Evolutionary conservation across 768 basidiomycete species (phyloP), one percentile per base, ranked within the genome.

Genomic region (Auriscalpium orientale): DNA sequence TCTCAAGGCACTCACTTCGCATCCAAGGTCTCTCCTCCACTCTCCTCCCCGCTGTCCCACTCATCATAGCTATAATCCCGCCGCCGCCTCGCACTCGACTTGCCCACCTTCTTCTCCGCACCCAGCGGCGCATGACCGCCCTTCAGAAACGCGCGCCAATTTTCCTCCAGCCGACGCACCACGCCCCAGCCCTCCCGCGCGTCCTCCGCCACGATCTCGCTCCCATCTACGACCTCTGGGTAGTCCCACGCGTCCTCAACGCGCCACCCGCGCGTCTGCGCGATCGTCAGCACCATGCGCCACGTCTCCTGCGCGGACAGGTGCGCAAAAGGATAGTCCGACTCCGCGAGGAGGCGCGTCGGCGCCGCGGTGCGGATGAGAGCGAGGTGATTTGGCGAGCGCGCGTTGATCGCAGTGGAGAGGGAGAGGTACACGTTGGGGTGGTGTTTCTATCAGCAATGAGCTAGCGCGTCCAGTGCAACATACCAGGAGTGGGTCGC

Each of bases 361-460:
- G 82, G 71, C 49, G 82, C 72, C 60, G 85, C 88, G 0, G 76
- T 73, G 45, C 77, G 70, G 50, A 95, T 86, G 18, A 98, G 77
- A 2, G 76, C 72, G 40, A 74, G 72, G 57, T 89, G 80, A 43
- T 80, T 80, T 6, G 76, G 70, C 8, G 88, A 87, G 43, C 87
- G 83, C 20, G 80, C 74, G 58, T 95, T 95, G 64, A 95, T 90
- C 56, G 80, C 83, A 0, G 87, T 90, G 1, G 95, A 97, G 11
- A 95, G 74, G 0, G 95, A 98, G 54, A 95, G 76, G 71, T 84
- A 99, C 51, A 85, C 76, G 68, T 98, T 98, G 5, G 71, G 64
- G 59, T 94, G 83, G 47, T 71, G 76, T 70, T 76, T 84, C 87
- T 93, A 71, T 35, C 49, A 22, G 49, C 15, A 37, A 50, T 51